These are phyloP conservation scores for Parastagonospora avenae DNA, from an alignment of 2,329 filamentous ascomycete genomes.

Conservation along the genomic window DNA sequence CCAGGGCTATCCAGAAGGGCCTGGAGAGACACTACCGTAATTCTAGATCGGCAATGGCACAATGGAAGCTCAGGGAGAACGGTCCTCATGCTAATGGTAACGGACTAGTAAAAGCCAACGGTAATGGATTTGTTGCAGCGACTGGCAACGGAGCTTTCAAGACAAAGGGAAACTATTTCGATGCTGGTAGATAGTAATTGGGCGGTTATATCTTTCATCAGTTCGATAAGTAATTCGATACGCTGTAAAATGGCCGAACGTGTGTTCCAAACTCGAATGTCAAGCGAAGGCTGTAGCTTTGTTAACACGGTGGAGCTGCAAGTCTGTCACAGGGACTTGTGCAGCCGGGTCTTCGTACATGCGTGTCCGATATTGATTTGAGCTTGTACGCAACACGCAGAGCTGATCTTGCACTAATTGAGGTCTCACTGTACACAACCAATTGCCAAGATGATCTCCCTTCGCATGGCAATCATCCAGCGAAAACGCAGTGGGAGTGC, in stretches of 20 bases:
- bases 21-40: slow-evolving; percentile 2
- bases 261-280: too few species aligned
- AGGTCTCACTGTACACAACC: slow-evolving; percentile 13
- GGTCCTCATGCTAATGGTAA: background rate
- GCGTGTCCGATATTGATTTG: too few species aligned
- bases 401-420: slow-evolving; percentile 17
- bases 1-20: background rate
- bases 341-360: too few species aligned
- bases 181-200: too few species aligned
- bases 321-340: too few species aligned
- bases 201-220: too few species aligned
- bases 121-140: background rate
- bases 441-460: slow-evolving; percentile 27
- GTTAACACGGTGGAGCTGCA: too few species aligned
- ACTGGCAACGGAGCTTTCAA: too few species aligned
- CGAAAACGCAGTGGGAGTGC: slow-evolving; percentile 1
- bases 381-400: background rate
- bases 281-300: too few species aligned
- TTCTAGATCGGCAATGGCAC: background rate
- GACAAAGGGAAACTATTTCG: too few species aligned
- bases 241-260: too few species aligned
- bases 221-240: too few species aligned
- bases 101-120: background rate
- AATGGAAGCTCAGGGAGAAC: slow-evolving; percentile 2
- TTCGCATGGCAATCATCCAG: slow-evolving; percentile 26